phyloP scores from a whole-genome alignment of 2,329 filamentous ascomycete species.

The Xylariaceae sp. region DNA sequence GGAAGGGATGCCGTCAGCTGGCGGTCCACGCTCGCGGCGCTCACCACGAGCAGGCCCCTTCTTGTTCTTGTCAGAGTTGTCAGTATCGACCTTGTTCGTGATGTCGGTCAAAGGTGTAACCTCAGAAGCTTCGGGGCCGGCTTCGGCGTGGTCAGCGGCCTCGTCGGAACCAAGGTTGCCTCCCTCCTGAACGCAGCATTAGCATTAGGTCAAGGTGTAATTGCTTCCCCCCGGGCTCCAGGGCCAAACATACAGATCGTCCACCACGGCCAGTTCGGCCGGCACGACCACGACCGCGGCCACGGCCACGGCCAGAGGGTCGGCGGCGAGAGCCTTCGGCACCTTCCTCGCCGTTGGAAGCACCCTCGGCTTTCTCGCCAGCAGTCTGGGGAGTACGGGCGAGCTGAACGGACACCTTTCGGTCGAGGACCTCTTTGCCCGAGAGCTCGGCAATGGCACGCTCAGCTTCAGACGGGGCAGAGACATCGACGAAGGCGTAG shows the following conservation, averaged over 20 bases:
- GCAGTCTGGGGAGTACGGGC: conserved; percentile 92
- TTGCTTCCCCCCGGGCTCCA: neutral
- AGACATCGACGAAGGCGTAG: conserved; percentile 98
- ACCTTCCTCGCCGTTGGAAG: conserved; percentile 65
- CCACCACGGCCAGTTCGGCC: conserved; percentile 58
- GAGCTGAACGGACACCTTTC: conserved; percentile 98
- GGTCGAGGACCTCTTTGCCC: conserved; percentile 94
- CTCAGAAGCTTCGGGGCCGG: conserved; percentile 44
- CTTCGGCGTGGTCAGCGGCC: conserved; percentile 36
- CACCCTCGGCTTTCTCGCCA: conserved; percentile 66
- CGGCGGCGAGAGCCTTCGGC: conserved; percentile 59
- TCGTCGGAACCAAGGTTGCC: conserved; percentile 41
- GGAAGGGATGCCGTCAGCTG: conserved; percentile 93
- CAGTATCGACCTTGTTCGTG: conserved; percentile 41
- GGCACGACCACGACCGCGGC: conserved; percentile 58
- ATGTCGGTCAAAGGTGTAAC: conserved; percentile 48
- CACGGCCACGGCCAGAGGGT: conserved; percentile 57
- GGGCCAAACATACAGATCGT: conserved; percentile 39
- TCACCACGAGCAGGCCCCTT: conserved; percentile 51
- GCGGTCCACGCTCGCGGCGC: conserved; percentile 80
- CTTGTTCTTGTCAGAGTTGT: conserved; percentile 30
- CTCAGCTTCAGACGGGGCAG: conserved; percentile 88
- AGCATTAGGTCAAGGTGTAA: conserved; percentile 10
- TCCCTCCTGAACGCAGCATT: conserved; percentile 24
- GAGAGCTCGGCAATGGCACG: conserved; percentile 93